Evolutionary conservation across 441 rosid species (phyloP).

Genomic region (Aleurites moluccanus): DNA sequence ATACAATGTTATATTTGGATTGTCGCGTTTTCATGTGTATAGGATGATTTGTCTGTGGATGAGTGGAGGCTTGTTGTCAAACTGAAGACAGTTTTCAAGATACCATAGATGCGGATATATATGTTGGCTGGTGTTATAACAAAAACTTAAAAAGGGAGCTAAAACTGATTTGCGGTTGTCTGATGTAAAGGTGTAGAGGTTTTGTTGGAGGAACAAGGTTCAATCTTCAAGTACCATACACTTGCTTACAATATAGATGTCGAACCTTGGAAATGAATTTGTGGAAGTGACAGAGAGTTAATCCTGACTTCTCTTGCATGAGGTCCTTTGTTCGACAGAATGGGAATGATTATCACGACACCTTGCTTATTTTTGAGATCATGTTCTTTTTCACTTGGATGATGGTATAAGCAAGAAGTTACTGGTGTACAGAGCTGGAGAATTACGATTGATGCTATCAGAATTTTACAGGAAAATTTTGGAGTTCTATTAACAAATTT

Average conservation of each 20-base stretch:
- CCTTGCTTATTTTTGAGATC: not conserved
- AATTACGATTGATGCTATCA: not conserved
- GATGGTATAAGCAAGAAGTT: not conserved
- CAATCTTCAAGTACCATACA: not conserved
- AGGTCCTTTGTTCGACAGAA: not conserved
- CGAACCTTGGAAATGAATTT: not conserved
- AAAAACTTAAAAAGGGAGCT: not conserved
- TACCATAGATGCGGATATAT: constrained; percentile 16
- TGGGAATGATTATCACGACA: not conserved
- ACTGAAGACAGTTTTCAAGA: constrained; percentile 66
- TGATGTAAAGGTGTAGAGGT: constrained; percentile 7
- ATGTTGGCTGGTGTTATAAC: not conserved
- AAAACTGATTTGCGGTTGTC: not conserved
- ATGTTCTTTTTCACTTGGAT: not conserved
- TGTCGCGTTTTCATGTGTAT: constrained; percentile 1
- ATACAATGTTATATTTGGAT: not conserved
- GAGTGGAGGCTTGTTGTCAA: constrained; percentile 83
- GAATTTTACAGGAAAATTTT: constrained; percentile 8
- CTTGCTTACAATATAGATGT: not conserved
- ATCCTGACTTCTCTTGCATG: not conserved
- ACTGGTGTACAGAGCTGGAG: not conserved
- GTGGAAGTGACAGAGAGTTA: not conserved
- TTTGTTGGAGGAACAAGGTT: not conserved
- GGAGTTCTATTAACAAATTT: constrained; percentile 11
- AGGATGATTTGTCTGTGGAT: constrained; percentile 69